Conservation (phyloP, 2,329 filamentous ascomycete genomes). For the Epichloe sibirici region DNA sequence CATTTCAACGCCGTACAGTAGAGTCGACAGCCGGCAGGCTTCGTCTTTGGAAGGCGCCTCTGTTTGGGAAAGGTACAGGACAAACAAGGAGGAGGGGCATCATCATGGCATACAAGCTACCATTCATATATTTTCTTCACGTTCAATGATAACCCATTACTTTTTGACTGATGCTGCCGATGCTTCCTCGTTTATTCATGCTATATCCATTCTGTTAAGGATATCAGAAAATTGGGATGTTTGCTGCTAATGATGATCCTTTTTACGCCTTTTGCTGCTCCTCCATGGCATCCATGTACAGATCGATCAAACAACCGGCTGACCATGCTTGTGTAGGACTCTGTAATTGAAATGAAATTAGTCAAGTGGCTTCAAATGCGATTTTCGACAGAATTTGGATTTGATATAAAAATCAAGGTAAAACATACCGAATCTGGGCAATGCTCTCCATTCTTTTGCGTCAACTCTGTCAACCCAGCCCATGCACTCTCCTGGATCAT, state of each 20-base stretch:
- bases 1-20: not conserved
- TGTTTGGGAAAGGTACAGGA: not conserved
- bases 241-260: not conserved
- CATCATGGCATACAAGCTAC: not conserved
- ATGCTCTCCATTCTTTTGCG: slow-evolving; percentile 73
- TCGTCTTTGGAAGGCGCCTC: not conserved
- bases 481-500: slow-evolving; percentile 70
- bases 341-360: slow-evolving; percentile 27
- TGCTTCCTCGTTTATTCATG: not conserved
- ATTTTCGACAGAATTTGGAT: no score
- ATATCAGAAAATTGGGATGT: not conserved
- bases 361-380: no score
- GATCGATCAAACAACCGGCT: slow-evolving; percentile 81
- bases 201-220: not conserved
- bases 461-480: slow-evolving; percentile 87
- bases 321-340: slow-evolving; percentile 96
- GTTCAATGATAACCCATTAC: not conserved
- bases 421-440: slow-evolving; percentile 70
- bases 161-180: not conserved
- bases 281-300: slow-evolving; percentile 81
- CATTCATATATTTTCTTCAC: not conserved
- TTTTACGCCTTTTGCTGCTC: slow-evolving; percentile 23
- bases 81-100: not conserved
- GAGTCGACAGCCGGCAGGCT: not conserved
- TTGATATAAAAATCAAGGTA: not conserved